Evolutionary conservation across 768 basidiomycete species (phyloP), one percentile per base, ranked within the genome.

Genomic region (Rubroboletus pulcherrimus): DNA sequence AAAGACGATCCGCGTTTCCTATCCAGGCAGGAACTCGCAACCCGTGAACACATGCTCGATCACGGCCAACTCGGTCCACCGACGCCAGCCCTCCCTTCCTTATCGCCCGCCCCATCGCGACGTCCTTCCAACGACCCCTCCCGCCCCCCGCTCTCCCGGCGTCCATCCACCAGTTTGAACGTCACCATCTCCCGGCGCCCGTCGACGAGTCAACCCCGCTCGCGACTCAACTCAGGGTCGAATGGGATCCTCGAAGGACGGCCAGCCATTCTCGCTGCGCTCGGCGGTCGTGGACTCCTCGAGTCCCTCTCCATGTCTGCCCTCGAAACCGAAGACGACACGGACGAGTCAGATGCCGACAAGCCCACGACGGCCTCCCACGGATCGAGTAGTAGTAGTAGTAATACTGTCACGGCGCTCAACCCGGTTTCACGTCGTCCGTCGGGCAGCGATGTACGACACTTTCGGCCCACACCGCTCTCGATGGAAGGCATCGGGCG

Each of bases 31-130:
- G 91, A 93, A 63, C 78, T 98, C 14, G 94, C 94, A 1, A 82
- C 90, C 0, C 79, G 89, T n/a, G 92, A 94, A 66, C 91, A 97
- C 67, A 93, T 98, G 90, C 81, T 93, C 45, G 89, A 93, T 68
- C 93, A 95, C 63, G 88, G 87, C 5, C 88, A 91, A 63, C 73
- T 89, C 5, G 86, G 86, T 3, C 82, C 86, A 10, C 76, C 83
- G 2, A 89, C 87, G 0, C 86, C 85, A 5, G 76, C 79, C 7
- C 55, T 70, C 5, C 70, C 71, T 2, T 70, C 71, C 0, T 61
- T 73, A 5, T 78, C 84, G 0, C 83, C 82, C 14, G 79, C 73
- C 12, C 37, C 62, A 8, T 84, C 84, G 1, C 75, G 80, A n/a
- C 71, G 74, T 21, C 67, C 73, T 30, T 78, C 76, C 38, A 67